These are phyloP conservation scores for Linum usitatissimum DNA, from an alignment of 345 rosid species.

Conservation along the genomic window DNA sequence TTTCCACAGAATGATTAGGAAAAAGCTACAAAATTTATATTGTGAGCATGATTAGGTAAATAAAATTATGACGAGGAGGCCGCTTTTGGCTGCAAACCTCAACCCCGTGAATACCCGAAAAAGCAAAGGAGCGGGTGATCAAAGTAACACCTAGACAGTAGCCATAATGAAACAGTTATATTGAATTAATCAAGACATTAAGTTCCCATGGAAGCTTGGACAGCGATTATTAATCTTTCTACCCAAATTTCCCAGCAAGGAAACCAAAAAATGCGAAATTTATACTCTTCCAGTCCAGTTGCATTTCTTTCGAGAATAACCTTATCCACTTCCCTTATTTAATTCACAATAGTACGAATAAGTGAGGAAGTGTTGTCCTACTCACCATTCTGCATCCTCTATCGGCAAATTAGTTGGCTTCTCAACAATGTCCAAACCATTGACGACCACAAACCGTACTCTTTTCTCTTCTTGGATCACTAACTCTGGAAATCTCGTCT, in stretches of 20 bases:
- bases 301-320: background rate
- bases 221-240: background rate
- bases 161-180: no score
- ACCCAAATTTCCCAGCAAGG: background rate
- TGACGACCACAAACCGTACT: constrained; percentile 88
- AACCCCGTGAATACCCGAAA: no score
- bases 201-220: background rate
- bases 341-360: background rate
- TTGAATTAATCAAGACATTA: no score
- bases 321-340: background rate
- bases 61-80: background rate
- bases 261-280: background rate
- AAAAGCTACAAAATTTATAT: background rate
- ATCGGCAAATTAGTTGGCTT: constrained; percentile 49
- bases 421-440: constrained; percentile 86
- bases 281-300: background rate
- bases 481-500: constrained; percentile 86
- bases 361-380: background rate
- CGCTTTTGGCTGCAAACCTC: background rate
- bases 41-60: background rate
- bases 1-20: background rate
- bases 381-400: constrained; percentile 87
- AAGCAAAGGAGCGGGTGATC: no score
- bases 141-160: no score
- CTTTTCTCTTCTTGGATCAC: constrained; percentile 92